Conservation (phyloP, 78 protist genomes). For the Cavenderia fasciculata region DNA sequence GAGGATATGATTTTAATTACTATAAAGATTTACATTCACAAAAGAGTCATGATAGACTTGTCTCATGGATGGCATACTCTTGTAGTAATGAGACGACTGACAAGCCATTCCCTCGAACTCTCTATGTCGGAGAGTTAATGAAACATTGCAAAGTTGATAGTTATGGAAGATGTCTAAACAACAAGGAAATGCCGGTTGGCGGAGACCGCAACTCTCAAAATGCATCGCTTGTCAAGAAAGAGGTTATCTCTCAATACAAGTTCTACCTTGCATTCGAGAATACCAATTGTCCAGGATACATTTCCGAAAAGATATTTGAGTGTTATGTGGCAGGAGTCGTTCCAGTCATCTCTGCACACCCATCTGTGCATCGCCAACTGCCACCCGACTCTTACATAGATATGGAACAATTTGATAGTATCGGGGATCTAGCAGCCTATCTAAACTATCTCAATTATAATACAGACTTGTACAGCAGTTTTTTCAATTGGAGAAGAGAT, state of each 20-base stretch:
- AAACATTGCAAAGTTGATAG: conserved; percentile 24
- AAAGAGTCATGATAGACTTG: no score
- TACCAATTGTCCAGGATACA: conserved; percentile 25
- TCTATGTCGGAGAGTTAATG: conserved; percentile 40
- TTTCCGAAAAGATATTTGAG: conserved; percentile 32
- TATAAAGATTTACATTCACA: no score
- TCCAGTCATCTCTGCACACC: conserved; percentile 21
- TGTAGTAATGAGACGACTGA: no score
- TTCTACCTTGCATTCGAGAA: conserved; percentile 52
- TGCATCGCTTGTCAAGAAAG: neutral
- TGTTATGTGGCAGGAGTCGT: conserved; percentile 1
- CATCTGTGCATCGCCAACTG: neutral
- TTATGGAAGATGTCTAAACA: conserved; percentile 37
- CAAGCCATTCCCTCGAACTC: no score
- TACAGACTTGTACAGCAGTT: conserved; percentile 14
- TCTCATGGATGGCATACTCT: no score
- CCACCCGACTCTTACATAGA: conserved; percentile 44
- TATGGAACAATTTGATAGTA: neutral
- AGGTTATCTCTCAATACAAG: conserved; percentile 4
- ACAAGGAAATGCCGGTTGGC: neutral
- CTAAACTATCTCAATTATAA: conserved; percentile 7
- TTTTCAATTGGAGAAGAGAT: conserved; percentile 38
- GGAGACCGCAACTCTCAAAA: neutral
- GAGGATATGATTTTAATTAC: no score
- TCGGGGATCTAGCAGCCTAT: conserved; percentile 6